A percentile compares a stretch with the other conserved stretches of the same genome.
Evolutionary conservation across 2,329 filamentous ascomycete genomes (phyloP).

Genomic region (Cordyceps tenuipes): DNA sequence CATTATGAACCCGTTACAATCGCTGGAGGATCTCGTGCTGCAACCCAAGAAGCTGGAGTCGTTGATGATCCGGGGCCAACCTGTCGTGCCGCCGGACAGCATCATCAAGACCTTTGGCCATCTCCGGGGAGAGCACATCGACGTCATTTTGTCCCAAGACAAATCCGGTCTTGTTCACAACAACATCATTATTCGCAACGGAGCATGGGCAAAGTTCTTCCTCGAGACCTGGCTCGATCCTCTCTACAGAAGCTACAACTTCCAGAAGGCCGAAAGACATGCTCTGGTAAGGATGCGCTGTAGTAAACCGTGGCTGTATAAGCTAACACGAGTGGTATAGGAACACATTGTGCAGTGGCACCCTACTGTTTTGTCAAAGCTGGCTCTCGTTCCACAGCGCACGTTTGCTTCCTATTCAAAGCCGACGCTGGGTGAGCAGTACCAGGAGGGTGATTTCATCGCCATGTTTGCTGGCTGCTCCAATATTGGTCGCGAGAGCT

Average conservation of each 20-base stretch:
- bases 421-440: conserved; percentile 50
- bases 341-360: conserved; percentile 95
- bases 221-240: conserved; percentile 95
- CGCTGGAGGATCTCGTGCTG: conserved; percentile 65
- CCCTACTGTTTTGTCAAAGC: conserved; percentile 82
- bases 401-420: conserved; percentile 70
- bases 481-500: conserved; percentile 47
- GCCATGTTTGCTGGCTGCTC: conserved; percentile 71
- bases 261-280: conserved; percentile 88
- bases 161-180: conserved; percentile 65
- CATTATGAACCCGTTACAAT: conserved; percentile 74
- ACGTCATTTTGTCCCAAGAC: conserved; percentile 80
- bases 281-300: conserved; percentile 57
- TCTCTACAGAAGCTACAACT: conserved; percentile 88
- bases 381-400: conserved; percentile 83
- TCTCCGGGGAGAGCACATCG: conserved; percentile 67
- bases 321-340: conserved; percentile 35
- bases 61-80: conserved; percentile 74
- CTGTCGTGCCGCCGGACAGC: conserved; percentile 89
- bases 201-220: conserved; percentile 88
- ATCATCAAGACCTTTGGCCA: conserved; percentile 92
- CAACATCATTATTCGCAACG: conserved; percentile 73
- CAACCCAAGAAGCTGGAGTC: conserved; percentile 57
- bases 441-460: conserved; percentile 77
- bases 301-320: not conserved